Percentiles rank a stretch among this genome's conserved stretches.
phyloP scores from a whole-genome alignment of 495 filamentous ascomycete species.

The Hypoxylon lenormandii region DNA sequence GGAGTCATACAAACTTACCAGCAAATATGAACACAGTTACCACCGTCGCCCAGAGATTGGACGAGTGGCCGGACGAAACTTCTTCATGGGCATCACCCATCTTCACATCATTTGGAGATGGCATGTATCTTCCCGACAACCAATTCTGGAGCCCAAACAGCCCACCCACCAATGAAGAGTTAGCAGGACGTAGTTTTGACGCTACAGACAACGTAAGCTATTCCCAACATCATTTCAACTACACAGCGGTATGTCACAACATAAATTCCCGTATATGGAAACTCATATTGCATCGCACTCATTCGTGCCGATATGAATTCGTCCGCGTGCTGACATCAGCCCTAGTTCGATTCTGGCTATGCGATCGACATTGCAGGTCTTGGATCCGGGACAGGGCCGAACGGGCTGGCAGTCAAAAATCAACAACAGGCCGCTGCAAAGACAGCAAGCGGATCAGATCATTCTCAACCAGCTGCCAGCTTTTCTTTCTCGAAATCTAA shows the following conservation, averaged over 20 bases:
- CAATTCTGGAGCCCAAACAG: slow-evolving; percentile 24
- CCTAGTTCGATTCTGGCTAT: slow-evolving; percentile 16
- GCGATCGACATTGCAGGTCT: slow-evolving; percentile 9
- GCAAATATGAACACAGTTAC: slow-evolving; percentile 25
- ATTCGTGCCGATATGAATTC: not conserved
- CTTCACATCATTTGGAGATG: slow-evolving; percentile 31
- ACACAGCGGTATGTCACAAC: not conserved
- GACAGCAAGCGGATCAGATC: not conserved
- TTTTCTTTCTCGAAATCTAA: not conserved
- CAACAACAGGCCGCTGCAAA: slow-evolving; percentile 6
- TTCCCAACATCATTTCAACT: not conserved
- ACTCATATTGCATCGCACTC: not conserved
- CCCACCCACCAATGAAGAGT: slow-evolving; percentile 7
- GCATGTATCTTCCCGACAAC: slow-evolving; percentile 11
- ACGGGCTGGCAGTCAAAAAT: not conserved
- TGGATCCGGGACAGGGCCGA: not conserved
- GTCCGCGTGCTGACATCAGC: not conserved
- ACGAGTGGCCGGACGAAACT: slow-evolving; percentile 27
- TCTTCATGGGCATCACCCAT: slow-evolving; percentile 22
- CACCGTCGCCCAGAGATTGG: slow-evolving; percentile 7
- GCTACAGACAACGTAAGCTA: slow-evolving; percentile 20
- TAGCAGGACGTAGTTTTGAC: slow-evolving; percentile 9
- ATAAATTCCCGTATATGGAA: not conserved
- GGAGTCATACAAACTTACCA: not conserved
- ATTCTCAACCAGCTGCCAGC: not conserved